phyloP scores from a whole-genome alignment of 129 eudicot species.

The sunflower (Helianthus annuus) region HanXRQr2.0-SUNRISE NC_035440.2:57992315-57992814 shows the following conservation, averaged over 20 bases:
- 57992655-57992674: background rate
- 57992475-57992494: slow-evolving; percentile 30
- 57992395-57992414: background rate
- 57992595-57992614: no score
- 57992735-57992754: slow-evolving; percentile 52
- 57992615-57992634: background rate
- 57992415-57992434: slow-evolving; percentile 3
- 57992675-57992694: slow-evolving; percentile 9
- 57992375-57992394: slow-evolving; percentile 4
- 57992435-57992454: slow-evolving; percentile 37
- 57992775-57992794: background rate
- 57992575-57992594: no score
- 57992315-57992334: slow-evolving; percentile 69
- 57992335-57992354: slow-evolving; percentile 80
- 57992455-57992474: slow-evolving; percentile 22
- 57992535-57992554: no score
- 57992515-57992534: no score
- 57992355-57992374: slow-evolving; percentile 41
- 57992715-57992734: slow-evolving; percentile 49
- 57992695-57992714: slow-evolving; percentile 47
- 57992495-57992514: no score
- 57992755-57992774: slow-evolving; percentile 56
- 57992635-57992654: background rate
- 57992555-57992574: no score
- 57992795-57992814: background rate